Percentiles rank a stretch among this genome's conserved stretches.
Evolutionary conservation across 495 filamentous ascomycete species (phyloP).

Genomic region (Lophiotrema nucula): DNA sequence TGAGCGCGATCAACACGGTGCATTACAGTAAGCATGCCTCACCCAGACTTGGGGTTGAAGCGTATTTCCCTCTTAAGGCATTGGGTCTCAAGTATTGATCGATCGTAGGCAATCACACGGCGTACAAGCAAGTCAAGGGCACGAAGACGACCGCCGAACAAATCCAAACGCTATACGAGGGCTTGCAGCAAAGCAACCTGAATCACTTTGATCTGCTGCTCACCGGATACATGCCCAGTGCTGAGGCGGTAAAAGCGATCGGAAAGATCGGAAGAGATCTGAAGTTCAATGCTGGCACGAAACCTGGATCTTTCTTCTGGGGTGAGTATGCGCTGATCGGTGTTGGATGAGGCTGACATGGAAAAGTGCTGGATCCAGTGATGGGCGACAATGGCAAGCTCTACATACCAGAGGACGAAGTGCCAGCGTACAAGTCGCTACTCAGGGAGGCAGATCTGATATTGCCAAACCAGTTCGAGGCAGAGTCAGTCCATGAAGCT

Average conservation of each 20-base stretch:
- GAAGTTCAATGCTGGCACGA: constrained; percentile 59
- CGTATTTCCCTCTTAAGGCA: too few species aligned
- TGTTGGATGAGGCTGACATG: background rate
- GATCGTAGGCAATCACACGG: constrained; percentile 80
- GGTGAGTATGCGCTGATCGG: constrained; percentile 45
- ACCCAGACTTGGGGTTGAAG: background rate
- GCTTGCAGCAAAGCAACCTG: constrained; percentile 76
- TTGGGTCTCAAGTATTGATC: too few species aligned
- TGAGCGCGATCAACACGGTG: constrained; percentile 89
- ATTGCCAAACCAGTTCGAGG: constrained; percentile 94
- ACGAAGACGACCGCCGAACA: constrained; percentile 75
- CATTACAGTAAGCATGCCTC: constrained; percentile 68
- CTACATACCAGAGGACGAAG: constrained; percentile 85
- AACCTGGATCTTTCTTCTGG: constrained; percentile 87
- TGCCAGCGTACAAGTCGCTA: constrained; percentile 82
- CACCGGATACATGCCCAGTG: constrained; percentile 87
- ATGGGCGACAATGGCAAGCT: constrained; percentile 94
- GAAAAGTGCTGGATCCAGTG: constrained; percentile 83
- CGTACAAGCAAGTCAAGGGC: constrained; percentile 82
- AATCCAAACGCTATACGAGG: constrained; percentile 80
- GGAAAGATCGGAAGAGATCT: constrained; percentile 80
- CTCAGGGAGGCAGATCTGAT: constrained; percentile 83
- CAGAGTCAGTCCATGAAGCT: constrained; percentile 64
- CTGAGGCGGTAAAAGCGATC: constrained; percentile 76
- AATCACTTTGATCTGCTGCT: constrained; percentile 88